Evolutionary conservation across 805 yeast species (phyloP).

Genomic region (Scheffersomyces ergatensis): DNA sequence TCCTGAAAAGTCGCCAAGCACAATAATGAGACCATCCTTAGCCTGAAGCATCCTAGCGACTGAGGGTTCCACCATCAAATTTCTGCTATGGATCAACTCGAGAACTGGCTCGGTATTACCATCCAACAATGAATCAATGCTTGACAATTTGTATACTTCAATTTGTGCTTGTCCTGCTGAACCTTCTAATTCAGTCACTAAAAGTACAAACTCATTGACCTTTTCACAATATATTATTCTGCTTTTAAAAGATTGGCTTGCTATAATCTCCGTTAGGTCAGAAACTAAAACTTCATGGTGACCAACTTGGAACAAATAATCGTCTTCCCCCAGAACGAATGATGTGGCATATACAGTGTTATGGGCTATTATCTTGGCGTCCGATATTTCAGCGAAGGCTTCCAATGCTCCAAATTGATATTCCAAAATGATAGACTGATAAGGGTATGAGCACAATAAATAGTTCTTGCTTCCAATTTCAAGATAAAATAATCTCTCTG

Average conservation of each 20-base stretch:
- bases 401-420: conserved; percentile 15
- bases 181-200: conserved; percentile 11
- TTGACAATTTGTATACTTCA: conserved; percentile 1
- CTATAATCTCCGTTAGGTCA: conserved; percentile 12
- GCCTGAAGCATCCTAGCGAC: conserved; percentile 6
- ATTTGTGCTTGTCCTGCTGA: not conserved
- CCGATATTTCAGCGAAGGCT: conserved; percentile 24
- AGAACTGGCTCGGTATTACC: not conserved
- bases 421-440: conserved; percentile 35
- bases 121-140: not conserved
- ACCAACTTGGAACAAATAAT: conserved; percentile 25
- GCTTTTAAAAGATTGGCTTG: not conserved
- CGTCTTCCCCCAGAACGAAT: conserved; percentile 8
- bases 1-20: conserved; percentile 20
- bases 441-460: conserved; percentile 36
- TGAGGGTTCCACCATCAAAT: conserved; percentile 11
- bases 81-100: not conserved
- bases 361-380: conserved; percentile 10
- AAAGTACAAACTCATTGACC: conserved; percentile 6
- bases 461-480: conserved; percentile 15
- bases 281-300: conserved; percentile 17
- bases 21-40: conserved; percentile 1
- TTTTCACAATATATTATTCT: conserved; percentile 12
- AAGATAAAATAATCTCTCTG: conserved; percentile 16
- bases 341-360: conserved; percentile 14